Conservation (phyloP, 441 rosid species). For the Daphne laureola region DNA sequence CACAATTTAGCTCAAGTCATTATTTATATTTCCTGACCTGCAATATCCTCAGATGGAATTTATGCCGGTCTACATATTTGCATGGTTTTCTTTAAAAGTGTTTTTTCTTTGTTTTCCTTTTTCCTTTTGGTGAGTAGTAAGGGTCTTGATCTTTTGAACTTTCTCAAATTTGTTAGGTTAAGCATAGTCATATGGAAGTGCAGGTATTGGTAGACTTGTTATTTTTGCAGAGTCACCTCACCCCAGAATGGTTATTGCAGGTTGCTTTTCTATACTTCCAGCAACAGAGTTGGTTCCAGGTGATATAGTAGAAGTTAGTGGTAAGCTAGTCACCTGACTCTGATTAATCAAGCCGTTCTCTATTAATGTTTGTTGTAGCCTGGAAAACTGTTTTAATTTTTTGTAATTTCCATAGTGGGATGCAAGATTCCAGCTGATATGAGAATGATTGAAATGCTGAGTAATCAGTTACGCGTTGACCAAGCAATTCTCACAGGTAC, state of each 20-base stretch:
- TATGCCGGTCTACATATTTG: no score
- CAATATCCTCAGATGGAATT: no score
- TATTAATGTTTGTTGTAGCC: constrained; percentile 6
- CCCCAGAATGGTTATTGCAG: constrained; percentile 34
- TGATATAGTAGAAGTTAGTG: constrained; percentile 90
- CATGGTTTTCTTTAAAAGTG: no score
- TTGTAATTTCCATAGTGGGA: constrained; percentile 53
- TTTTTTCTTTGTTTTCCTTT: neutral
- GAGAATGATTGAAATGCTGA: constrained; percentile 93
- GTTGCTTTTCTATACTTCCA: constrained; percentile 93
- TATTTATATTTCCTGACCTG: no score
- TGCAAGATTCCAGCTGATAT: constrained; percentile 98
- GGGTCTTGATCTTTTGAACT: neutral
- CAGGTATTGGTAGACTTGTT: neutral
- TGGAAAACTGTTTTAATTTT: constrained; percentile 18
- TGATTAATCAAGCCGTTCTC: constrained; percentile 8
- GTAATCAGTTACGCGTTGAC: constrained; percentile 85
- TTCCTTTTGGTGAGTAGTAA: neutral
- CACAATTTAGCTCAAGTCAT: no score
- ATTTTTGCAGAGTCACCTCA: neutral
- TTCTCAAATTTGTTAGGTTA: neutral
- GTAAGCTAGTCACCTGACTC: constrained; percentile 32
- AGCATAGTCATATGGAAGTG: neutral
- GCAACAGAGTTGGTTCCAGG: constrained; percentile 97
- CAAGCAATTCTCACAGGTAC: constrained; percentile 98